These are phyloP conservation scores for Suillus clintonianus DNA, from an alignment of 768 basidiomycete genomes.

Conservation along the genomic window DNA sequence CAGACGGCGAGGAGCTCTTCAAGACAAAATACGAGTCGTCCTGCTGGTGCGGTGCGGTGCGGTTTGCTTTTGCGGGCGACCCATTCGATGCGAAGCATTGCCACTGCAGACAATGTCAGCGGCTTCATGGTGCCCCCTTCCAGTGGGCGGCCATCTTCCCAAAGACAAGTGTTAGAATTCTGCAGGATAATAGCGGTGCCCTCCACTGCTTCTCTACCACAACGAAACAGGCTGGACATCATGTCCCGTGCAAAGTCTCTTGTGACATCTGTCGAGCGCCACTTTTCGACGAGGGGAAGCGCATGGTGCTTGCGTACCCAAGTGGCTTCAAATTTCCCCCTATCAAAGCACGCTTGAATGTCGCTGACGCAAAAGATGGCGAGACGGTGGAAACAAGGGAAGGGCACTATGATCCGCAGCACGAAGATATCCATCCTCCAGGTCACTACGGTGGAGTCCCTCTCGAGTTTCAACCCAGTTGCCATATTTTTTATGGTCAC, in stretches of 20 bases:
- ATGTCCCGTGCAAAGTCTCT: conserved; percentile 36
- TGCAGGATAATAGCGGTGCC: conserved; percentile 25
- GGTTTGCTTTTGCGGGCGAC: conserved; percentile 33
- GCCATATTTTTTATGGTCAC: conserved; percentile 7
- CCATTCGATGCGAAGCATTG: conserved; percentile 36
- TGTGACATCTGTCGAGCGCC: conserved; percentile 33
- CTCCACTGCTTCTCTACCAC: conserved; percentile 35
- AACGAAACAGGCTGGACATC: conserved; percentile 13
- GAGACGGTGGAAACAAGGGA: background rate
- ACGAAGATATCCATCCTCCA: background rate
- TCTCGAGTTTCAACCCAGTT: conserved; percentile 7
- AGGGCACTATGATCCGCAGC: background rate
- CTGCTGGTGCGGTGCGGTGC: conserved; percentile 34
- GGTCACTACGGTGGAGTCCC: background rate
- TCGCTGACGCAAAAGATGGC: background rate
- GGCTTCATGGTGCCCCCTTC: conserved; percentile 32
- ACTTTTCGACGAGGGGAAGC: conserved; percentile 35
- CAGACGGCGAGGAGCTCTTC: conserved; percentile 6
- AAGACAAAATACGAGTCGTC: conserved; percentile 13
- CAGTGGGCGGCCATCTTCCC: conserved; percentile 39
- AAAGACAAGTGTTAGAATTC: conserved; percentile 34
- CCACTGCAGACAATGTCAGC: conserved; percentile 34
- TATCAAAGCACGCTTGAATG: background rate
- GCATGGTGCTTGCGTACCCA: conserved; percentile 33
- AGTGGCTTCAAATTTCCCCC: conserved; percentile 27